Percentiles rank a stretch among this genome's conserved stretches.
Conservation (phyloP, 345 rosid genomes). For the Camelina laxa region DNA sequence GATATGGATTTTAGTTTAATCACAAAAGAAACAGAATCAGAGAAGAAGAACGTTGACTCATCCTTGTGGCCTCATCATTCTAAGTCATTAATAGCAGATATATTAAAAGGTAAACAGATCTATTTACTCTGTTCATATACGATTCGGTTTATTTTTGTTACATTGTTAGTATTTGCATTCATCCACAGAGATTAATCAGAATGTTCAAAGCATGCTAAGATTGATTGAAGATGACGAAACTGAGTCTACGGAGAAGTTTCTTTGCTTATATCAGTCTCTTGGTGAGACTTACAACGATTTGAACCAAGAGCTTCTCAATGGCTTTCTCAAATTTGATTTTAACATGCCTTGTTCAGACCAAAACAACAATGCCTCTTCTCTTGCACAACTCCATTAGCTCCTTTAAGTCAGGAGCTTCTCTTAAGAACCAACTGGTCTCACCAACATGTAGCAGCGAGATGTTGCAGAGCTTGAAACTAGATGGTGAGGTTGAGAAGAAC, state of each 20-base stretch:
- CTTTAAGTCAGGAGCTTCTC: slow-evolving; percentile 51
- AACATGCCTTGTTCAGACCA: slow-evolving; percentile 45
- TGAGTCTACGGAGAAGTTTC: slow-evolving; percentile 14
- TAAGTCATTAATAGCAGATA: slow-evolving; percentile 51
- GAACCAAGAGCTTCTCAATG: slow-evolving; percentile 33
- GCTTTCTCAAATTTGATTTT: slow-evolving; percentile 18
- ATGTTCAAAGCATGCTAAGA: slow-evolving; percentile 26
- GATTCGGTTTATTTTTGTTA: neutral
- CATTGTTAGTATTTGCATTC: neutral
- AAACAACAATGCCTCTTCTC: slow-evolving; percentile 37
- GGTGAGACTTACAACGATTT: slow-evolving; percentile 35
- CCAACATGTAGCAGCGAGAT: slow-evolving; percentile 44
- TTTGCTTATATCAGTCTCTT: slow-evolving; percentile 41
- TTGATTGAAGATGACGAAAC: slow-evolving; percentile 10
- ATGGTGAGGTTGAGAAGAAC: slow-evolving; percentile 50
- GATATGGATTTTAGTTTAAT: slow-evolving; percentile 28
- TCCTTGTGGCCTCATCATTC: slow-evolving; percentile 48
- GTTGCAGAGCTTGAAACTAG: slow-evolving; percentile 47
- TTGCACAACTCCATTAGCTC: slow-evolving; percentile 36
- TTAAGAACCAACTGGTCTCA: slow-evolving; percentile 46
- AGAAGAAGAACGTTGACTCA: slow-evolving; percentile 25
- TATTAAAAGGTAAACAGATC: slow-evolving; percentile 54
- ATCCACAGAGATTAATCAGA: slow-evolving; percentile 30
- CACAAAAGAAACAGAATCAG: slow-evolving; percentile 18
- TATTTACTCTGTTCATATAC: neutral